Evolutionary conservation across 345 rosid species (phyloP), one percentile per base, ranked within the genome.

Genomic region (Arabidopsis thaliana): DNA sequence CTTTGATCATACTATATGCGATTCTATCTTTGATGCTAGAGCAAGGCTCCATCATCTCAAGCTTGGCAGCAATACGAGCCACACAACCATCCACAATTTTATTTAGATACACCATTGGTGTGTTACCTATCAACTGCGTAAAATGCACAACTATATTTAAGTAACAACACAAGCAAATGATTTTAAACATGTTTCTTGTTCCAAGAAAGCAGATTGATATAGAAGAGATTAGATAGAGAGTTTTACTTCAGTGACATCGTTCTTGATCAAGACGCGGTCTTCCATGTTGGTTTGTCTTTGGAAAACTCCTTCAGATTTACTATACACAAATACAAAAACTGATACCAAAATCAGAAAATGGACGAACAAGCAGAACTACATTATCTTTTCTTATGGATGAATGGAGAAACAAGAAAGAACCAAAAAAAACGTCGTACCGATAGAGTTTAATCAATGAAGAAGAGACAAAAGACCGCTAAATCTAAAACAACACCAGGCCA

Each of bases 51-150:
- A 90, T 78, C 63, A 71, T 69, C 73, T 88, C 93, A 8, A 88
- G 85, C 84, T 90, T 90, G n/a, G 91, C 93, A 4, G 87, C 96
- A 8, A 90, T 79, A 3, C 73, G 84, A 0, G 88, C 91, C 0
- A 82, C 87, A 2, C 89, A 88, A 38, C 88, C 87, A 13, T 88
- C 93, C 8, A 82, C 80, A 24, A 84, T 49, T 7, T 79, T 78
- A 57, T 88, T 86, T 60, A 88, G 87, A 78, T 85, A 90, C 11
- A 88, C 88, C 86, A 88, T 80, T 0, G 87, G 96, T 13, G 93
- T 86, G 40, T 85, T 83, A 16, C 93, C 93, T 8, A 88, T 84
- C 38, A 90, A 74, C 96, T 86, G 60, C 67, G 48, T 25, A 46
- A 64, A 8, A 67, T 14, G 24, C 30, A 25, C 2, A n/a, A 37